phyloP scores from a whole-genome alignment of 495 filamentous ascomycete species.

The Podospora appendiculata region DNA sequence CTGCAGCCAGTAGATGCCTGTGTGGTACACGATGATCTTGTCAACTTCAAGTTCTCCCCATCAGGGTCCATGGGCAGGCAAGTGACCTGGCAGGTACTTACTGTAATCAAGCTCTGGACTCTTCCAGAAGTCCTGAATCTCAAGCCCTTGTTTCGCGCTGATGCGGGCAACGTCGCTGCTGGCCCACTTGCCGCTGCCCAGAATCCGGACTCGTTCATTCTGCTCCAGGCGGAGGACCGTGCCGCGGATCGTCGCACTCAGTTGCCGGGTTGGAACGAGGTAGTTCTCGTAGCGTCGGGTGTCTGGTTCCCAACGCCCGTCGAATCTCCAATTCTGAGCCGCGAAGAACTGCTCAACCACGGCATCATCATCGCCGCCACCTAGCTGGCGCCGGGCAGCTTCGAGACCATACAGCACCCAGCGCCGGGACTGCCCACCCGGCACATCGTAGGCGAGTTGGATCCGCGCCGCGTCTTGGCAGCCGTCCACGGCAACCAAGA shows the following conservation, averaged over 20 bases:
- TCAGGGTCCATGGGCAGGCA: too few species aligned
- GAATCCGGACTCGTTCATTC: constrained; percentile 2
- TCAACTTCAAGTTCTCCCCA: too few species aligned
- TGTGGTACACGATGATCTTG: neutral
- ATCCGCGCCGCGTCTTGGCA: constrained; percentile 4
- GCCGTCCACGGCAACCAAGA: constrained; percentile 6
- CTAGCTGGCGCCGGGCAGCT: constrained; percentile 1
- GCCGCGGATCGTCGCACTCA: neutral
- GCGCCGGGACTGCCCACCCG: neutral
- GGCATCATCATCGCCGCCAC: neutral
- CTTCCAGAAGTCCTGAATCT: constrained; percentile 1
- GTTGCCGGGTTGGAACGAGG: neutral
- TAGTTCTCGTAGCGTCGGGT: constrained; percentile 7
- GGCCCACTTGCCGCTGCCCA: constrained; percentile 11
- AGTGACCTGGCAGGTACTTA: neutral
- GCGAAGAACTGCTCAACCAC: constrained; percentile 1
- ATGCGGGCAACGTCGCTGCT: neutral
- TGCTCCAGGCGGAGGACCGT: neutral
- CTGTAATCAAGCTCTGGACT: constrained; percentile 6
- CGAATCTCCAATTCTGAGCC: constrained; percentile 5
- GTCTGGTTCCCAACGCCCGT: constrained; percentile 3
- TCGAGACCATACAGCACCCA: constrained; percentile 8
- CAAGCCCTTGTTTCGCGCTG: neutral
- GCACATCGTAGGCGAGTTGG: constrained; percentile 4
- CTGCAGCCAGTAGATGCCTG: constrained; percentile 10